Conservation (phyloP, 2,329 filamentous ascomycete genomes). For the Byssochlamys sp. region DNA sequence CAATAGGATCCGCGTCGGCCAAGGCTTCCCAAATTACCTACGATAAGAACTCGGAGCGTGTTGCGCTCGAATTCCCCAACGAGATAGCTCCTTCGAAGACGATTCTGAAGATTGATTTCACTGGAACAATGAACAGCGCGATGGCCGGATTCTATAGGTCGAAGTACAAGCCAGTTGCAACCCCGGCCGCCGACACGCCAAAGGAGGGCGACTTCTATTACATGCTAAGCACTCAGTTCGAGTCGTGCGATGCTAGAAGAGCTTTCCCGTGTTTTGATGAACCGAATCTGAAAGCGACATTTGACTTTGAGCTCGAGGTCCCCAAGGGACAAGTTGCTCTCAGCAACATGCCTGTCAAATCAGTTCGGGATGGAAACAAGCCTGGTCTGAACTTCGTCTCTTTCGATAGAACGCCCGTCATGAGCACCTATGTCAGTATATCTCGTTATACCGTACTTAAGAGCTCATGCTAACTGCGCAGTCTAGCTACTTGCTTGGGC, state of each 20-base stretch:
- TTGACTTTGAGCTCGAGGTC: constrained; percentile 86
- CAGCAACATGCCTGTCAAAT: constrained; percentile 90
- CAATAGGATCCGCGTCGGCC: constrained; percentile 17
- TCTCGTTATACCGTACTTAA: neutral
- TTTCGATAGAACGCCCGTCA: constrained; percentile 75
- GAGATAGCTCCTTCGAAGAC: constrained; percentile 60
- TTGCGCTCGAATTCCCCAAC: constrained; percentile 64
- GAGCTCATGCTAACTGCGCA: neutral
- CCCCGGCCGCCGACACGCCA: constrained; percentile 67
- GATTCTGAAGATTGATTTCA: constrained; percentile 63
- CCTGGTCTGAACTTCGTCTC: constrained; percentile 54
- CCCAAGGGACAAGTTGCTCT: constrained; percentile 79
- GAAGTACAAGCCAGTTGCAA: constrained; percentile 74
- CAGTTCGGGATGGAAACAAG: constrained; percentile 59
- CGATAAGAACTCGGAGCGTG: constrained; percentile 74
- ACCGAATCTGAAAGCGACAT: constrained; percentile 90
- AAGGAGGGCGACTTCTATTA: constrained; percentile 55
- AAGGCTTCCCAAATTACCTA: constrained; percentile 63
- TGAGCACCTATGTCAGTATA: constrained; percentile 65
- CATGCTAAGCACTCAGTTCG: constrained; percentile 94
- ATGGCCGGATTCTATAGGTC: constrained; percentile 92
- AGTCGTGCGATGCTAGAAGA: constrained; percentile 85
- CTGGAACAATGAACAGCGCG: constrained; percentile 74
- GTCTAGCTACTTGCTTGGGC: constrained; percentile 79
- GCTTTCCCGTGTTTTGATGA: constrained; percentile 98